Percentiles rank a stretch among this genome's conserved stretches.
These are phyloP conservation scores for Taphrina confusa DNA, from an alignment of 1,139 yeast genomes.

Conservation along the genomic window DNA sequence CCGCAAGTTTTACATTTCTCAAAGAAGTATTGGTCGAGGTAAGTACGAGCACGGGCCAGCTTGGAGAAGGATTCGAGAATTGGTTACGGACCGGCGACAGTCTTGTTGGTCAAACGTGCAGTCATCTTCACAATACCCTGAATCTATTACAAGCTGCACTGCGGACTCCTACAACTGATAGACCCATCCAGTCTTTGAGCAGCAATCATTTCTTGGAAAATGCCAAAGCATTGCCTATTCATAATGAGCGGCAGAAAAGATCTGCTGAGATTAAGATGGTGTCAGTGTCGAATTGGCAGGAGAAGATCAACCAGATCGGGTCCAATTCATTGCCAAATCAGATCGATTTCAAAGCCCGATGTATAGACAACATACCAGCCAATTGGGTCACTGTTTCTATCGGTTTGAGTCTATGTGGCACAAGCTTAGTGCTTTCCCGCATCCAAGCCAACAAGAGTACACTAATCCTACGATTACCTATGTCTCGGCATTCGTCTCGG, in stretches of 20 bases:
- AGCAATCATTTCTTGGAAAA: conserved; percentile 23
- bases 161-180: neutral
- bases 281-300: neutral
- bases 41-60: no score
- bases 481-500: conserved; percentile 55
- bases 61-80: conserved; percentile 40
- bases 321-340: conserved; percentile 36
- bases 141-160: conserved; percentile 21
- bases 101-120: conserved; percentile 4
- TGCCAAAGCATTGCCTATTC: conserved; percentile 4
- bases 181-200: neutral
- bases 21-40: no score
- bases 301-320: neutral
- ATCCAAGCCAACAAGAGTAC: conserved; percentile 49
- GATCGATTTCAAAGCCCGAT: conserved; percentile 41
- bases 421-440: conserved; percentile 60
- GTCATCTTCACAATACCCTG: conserved; percentile 1
- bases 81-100: conserved; percentile 41
- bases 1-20: no score
- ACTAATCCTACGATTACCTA: conserved; percentile 60
- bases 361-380: conserved; percentile 48
- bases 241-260: conserved; percentile 4
- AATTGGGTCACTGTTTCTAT: conserved; percentile 64
- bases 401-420: conserved; percentile 62
- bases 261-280: neutral